Base-by-base conservation (phyloP, 495 filamentous ascomycete genomes). In the Lasiosphaeria miniovina region DNA sequence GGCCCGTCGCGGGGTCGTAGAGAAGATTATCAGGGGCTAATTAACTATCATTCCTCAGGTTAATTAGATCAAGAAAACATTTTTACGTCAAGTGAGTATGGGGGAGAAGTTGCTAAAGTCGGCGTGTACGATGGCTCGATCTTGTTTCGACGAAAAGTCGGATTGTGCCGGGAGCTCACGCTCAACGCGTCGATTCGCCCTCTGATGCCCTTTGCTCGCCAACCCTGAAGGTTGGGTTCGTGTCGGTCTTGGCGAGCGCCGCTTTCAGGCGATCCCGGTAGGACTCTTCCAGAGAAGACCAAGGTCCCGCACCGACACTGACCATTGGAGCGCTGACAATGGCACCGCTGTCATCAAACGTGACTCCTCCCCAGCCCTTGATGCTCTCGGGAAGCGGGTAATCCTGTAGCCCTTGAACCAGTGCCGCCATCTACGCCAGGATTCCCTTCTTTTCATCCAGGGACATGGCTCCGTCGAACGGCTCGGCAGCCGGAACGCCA, bases 51-150 rank as follows among this genome's bases (percentile, higher is more conserved):
- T 5, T 32, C 17, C 43, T 52, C 41, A 33, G 6, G 46, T 55
- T 43, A 45, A 40, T 36, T 40, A 32, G 41, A 24, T 49, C 2
- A 56, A 24, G 8, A 31, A 34, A 34, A 54, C n/a, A n/a, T n/a
- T n/a, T n/a, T n/a, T n/a, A n/a, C n/a, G n/a, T n/a, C n/a, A n/a
- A n/a, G n/a, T n/a, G n/a, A n/a, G n/a, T n/a, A n/a, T n/a, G n/a
- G n/a, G n/a, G n/a, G n/a, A n/a, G n/a, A 55, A 68, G 63, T 61
- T 41, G 63, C 63, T 68, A 36, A 68, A 68, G 52, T 65, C 63
- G 53, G 59, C 65, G 51, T 68, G 63, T 57, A 65, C 49, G 52
- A 63, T 65, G 15, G 52, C 56, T 54, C 60, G 61, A 24, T 68
- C 63, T 40, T 68, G 50, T 31, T 55, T 57, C n/a, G 60, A 71